These are phyloP conservation scores for Epichloe elymi DNA, from an alignment of 2,329 filamentous ascomycete species.

Conservation along the genomic window DNA sequence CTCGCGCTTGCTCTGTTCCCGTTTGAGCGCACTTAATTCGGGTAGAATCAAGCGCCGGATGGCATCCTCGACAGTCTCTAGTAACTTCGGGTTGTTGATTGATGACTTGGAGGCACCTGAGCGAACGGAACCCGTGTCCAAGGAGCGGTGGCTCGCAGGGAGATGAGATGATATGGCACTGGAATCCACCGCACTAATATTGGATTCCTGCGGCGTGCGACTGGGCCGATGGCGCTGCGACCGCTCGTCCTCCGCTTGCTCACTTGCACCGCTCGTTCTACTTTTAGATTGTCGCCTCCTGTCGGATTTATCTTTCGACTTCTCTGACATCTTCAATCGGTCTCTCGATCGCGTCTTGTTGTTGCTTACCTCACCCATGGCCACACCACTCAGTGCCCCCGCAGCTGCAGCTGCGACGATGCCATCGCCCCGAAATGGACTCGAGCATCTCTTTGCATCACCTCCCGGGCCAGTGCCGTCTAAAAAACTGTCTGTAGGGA, in stretches of 20 bases:
- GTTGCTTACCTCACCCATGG: conserved; percentile 28
- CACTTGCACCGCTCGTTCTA: conserved; percentile 33
- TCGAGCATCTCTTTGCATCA: conserved; percentile 27
- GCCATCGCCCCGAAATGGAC: conserved; percentile 26
- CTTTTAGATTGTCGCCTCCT: conserved; percentile 34
- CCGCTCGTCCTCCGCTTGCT: conserved; percentile 34
- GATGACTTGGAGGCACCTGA: conserved; percentile 51
- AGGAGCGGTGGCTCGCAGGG: conserved; percentile 40
- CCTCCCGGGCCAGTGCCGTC: conserved; percentile 40
- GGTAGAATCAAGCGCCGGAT: conserved; percentile 82
- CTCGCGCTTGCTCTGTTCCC: conserved; percentile 70
- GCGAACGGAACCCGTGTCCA: conserved; percentile 39
- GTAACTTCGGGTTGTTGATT: conserved; percentile 80
- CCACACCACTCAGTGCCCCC: conserved; percentile 23
- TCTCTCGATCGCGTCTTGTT: conserved; percentile 34
- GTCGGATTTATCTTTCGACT: conserved; percentile 35
- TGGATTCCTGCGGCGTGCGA: conserved; percentile 37
- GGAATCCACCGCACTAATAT: conserved; percentile 39
- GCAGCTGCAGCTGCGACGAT: conserved; percentile 24
- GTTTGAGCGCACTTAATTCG: conserved; percentile 80
- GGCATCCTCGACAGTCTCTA: conserved; percentile 87
- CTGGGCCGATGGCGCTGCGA: conserved; percentile 38
- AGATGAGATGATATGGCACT: conserved; percentile 41
- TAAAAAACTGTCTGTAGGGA: conserved; percentile 50
- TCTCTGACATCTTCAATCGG: conserved; percentile 25